A percentile compares a stretch with the other conserved stretches of the same genome.
Conservation (phyloP, 805 yeast genomes). For the Sugiyamaella americana region DNA sequence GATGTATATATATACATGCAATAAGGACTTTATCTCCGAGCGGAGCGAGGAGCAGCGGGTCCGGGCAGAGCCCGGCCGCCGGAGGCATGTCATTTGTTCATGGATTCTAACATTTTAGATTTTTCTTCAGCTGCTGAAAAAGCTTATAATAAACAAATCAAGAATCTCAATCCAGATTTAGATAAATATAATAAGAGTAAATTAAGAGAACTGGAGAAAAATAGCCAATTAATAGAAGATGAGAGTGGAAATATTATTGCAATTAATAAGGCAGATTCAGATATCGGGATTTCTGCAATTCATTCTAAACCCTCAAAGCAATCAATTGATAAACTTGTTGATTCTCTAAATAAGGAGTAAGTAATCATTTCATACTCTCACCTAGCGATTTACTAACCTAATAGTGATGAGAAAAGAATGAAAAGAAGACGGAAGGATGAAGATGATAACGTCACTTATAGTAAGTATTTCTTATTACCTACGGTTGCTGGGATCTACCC, state of each 20-base stretch:
- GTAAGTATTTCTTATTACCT: background rate
- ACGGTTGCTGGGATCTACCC: too few species aligned
- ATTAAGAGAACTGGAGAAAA: slow-evolving; percentile 19
- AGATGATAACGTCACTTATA: slow-evolving; percentile 35
- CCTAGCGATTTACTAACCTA: slow-evolving; percentile 2
- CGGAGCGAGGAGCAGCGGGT: too few species aligned
- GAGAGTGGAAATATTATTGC: slow-evolving; percentile 20
- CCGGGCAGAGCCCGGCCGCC: too few species aligned
- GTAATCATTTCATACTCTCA: background rate
- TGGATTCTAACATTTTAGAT: slow-evolving; percentile 21
- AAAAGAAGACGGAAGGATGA: slow-evolving; percentile 31
- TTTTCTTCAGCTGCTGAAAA: slow-evolving; percentile 52
- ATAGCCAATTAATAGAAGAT: slow-evolving; percentile 22
- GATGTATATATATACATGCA: too few species aligned
- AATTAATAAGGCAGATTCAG: slow-evolving; percentile 15
- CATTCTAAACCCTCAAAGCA: slow-evolving; percentile 35
- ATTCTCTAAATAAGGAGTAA: slow-evolving; percentile 24
- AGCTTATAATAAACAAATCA: slow-evolving; percentile 51
- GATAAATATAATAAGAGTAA: slow-evolving; percentile 42
- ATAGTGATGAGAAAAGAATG: slow-evolving; percentile 35
- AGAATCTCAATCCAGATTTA: slow-evolving; percentile 34
- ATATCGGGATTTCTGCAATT: background rate
- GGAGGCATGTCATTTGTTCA: too few species aligned
- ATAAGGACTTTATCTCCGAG: too few species aligned
- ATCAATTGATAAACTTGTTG: slow-evolving; percentile 29